These are phyloP conservation scores for Vitis rupestris DNA, from an alignment of 164 flowering plant genomes.

Conservation along the genomic window DNA sequence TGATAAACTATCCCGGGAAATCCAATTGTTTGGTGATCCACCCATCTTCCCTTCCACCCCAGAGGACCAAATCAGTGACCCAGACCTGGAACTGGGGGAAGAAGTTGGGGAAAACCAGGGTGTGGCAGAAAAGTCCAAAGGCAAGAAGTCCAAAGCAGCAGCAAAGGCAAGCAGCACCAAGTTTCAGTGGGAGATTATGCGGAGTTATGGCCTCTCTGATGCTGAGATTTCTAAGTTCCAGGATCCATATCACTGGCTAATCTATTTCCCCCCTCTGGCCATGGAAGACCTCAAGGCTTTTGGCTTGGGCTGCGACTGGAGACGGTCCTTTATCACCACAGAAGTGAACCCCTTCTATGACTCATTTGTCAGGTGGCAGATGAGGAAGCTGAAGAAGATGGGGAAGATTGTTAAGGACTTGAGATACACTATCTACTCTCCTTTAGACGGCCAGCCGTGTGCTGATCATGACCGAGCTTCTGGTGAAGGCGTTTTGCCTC, in stretches of 20 bases:
- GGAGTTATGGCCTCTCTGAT: conserved; percentile 71
- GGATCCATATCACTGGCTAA: conserved; percentile 73
- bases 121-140: conserved; percentile 53
- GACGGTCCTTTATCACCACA: conserved; percentile 83
- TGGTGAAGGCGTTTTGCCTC: conserved; percentile 94
- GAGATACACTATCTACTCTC: conserved; percentile 77
- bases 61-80: conserved; percentile 28
- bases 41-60: conserved; percentile 48
- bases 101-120: conserved; percentile 22
- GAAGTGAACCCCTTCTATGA: conserved; percentile 80
- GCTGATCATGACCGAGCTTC: conserved; percentile 92
- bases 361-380: conserved; percentile 84
- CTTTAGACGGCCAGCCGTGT: conserved; percentile 90
- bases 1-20: conserved; percentile 71
- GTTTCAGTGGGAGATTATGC: conserved; percentile 79
- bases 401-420: conserved; percentile 84
- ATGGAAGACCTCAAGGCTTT: conserved; percentile 79
- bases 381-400: conserved; percentile 71
- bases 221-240: conserved; percentile 68
- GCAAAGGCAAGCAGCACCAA: conserved; percentile 50
- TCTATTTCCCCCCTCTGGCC: conserved; percentile 75
- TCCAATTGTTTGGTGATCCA: conserved; percentile 56
- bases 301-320: conserved; percentile 94
- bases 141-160: conserved; percentile 69
- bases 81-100: conserved; percentile 26